Evolutionary conservation across 2,329 filamentous ascomycete species (phyloP), one percentile per base, ranked within the genome.

Genomic region (Septoria linicola): DNA sequence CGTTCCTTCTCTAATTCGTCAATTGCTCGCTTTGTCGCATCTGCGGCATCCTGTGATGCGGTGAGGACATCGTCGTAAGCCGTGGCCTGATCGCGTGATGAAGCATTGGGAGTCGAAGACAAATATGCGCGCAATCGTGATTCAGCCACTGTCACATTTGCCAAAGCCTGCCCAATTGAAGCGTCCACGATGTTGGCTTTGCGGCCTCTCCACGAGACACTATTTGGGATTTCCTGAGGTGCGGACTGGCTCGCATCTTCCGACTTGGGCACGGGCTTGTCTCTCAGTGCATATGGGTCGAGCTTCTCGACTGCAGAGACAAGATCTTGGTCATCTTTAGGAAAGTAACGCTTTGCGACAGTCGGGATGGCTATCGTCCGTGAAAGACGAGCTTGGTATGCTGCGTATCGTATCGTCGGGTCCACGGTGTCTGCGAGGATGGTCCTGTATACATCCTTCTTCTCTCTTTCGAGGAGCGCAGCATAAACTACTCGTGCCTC

Each of bases 31-130:
- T 96, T 95, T 0, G 91, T 93, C 4, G 90, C 89, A 71, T 99
- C 93, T 16, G 92, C 89, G 2, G 89, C 89, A 67, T 99, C 92
- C 70, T 97, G 93, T 59, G 89, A 93, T 17, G 90, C 84, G 60
- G 87, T 89, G 20, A 99, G 82, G 46, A 97, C 85, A 57, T 87
- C 88, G 62, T 99, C 93, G 69, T 97, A 99, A 5, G 89, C 89
- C 7, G 85, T 87, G 8, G 91, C 89, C 63, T 85, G 83, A 54
- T 93, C 88, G 60, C 79, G 48, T 2, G 75, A 65, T 0, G 72
- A 69, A 3, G 72, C 71, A 11, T 72, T 68, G 10, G 65, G 62
- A 16, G 70, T 62, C 13, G 70, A 69, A n/a, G 71, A 61, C 23
- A 81, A 63, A 64, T 76, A 77, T 11, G 70, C 63, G 16, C 73